Evolutionary conservation across 257 asterid species (phyloP), one percentile per base, ranked within the genome.

Genomic region (Solanum habrochaites): DNA sequence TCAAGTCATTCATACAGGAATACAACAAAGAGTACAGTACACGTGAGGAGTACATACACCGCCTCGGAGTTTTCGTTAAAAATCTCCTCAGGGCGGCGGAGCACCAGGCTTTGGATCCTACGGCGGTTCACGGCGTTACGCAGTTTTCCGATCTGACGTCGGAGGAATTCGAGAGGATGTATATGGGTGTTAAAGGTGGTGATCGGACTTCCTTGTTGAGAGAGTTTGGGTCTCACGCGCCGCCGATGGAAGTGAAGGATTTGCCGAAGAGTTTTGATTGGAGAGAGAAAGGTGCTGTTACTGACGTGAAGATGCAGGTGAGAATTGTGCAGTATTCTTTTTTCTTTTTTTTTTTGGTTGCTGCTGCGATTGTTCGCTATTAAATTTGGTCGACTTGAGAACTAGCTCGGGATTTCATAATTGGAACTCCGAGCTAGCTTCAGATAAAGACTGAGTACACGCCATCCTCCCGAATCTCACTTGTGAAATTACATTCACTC

Each of bases 271-370:
- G 88, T 82, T 96, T 96, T 90, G 99, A 96, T 83, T 96, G 99
- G 99, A 92, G 99, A 88, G 96, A 95, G 77, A 92, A 86, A 89
- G 98, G 99, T 62, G 99, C 99, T 47, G 99, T 96, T 73, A 93
- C 98, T 85, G 96, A 95, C 8, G 97, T 96, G 89, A 96, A 95
- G 91, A 95, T 86, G 95, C 99, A 96, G 99, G 99, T 96, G 23
- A 88, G 82, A 29, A 14, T 8, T 11, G 29, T 49, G 20, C 10
- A 1, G 3, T 49, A 74, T 18, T 18, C n/a, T 52, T 2, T 52
- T 2, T 39, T 39, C 7, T 40, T 35, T 35, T 6, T 35, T 35
- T 1, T 39, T 39, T 9, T 9, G 9, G 45, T 9, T 42, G 45
- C 1, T 45, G 52, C 52, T 45, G 2, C 16, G 12, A 45, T 12